Conservation (phyloP, 768 basidiomycete species). For the Boletus rubescentipes region DNA sequence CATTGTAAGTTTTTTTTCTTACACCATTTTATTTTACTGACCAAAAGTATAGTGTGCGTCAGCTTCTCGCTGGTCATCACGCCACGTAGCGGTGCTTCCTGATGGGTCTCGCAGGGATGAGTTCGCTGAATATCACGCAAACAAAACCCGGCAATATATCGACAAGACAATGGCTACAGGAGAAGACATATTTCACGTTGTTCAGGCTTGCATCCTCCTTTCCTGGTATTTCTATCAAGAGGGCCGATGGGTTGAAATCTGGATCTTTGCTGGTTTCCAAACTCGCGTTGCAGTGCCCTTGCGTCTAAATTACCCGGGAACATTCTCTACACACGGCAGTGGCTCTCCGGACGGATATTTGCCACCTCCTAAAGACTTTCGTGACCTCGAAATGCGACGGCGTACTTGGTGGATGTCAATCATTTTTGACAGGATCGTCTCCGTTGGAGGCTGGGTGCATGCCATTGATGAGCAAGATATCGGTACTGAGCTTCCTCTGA, state of each 20-base stretch:
- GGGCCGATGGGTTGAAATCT: conserved; percentile 87
- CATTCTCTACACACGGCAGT: conserved; percentile 66
- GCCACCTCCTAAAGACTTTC: conserved; percentile 71
- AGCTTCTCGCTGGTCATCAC: conserved; percentile 80
- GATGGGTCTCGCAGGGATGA: conserved; percentile 80
- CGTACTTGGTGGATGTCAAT: conserved; percentile 93
- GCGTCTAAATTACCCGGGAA: conserved; percentile 83
- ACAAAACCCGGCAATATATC: conserved; percentile 84
- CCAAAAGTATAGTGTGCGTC: conserved; percentile 61
- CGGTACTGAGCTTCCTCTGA: conserved; percentile 79
- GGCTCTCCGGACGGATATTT: conserved; percentile 78
- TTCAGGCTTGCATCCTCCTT: conserved; percentile 83
- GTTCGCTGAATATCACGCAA: conserved; percentile 85
- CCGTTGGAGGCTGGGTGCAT: conserved; percentile 84
- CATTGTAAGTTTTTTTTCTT: conserved; percentile 53
- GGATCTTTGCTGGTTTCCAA: conserved; percentile 88
- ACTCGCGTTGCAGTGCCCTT: conserved; percentile 80
- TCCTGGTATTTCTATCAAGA: conserved; percentile 93
- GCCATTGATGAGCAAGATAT: conserved; percentile 81
- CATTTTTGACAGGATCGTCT: conserved; percentile 79
- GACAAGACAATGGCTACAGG: conserved; percentile 90
- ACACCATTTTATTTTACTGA: conserved; percentile 11
- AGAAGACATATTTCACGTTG: conserved; percentile 80
- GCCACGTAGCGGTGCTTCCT: conserved; percentile 60
- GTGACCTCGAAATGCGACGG: conserved; percentile 74